Base-by-base conservation (phyloP, 176 grass and related monocot species). In the Cocos nucifera region DNA sequence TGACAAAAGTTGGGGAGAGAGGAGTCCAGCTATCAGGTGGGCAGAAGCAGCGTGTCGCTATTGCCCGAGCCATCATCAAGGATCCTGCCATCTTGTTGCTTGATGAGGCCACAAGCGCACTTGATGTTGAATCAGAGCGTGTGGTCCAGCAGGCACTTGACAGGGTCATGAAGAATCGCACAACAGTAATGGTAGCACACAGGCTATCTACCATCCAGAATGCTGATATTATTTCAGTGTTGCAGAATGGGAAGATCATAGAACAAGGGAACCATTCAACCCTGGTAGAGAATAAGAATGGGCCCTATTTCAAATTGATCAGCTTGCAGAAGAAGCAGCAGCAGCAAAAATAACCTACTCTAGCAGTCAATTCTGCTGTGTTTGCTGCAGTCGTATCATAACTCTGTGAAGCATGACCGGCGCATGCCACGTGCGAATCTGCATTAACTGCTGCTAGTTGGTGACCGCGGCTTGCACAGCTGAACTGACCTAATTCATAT, bases 1-100 rank as follows among this genome's bases (percentile, higher is more conserved):
- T 49, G 64, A 97, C 93, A 1, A 97, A 76, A 79, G 93, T 83
- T 15, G 93, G 92, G 15, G 87, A 97, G 78, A 80, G 92, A 4
- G 92, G 93, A 15, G 82, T 97, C 72, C 93, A 97, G 57, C 78
- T 97, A 3, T 97, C 93, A 0, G 93, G 93, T 5, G 93, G 93
- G 23, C 93, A 97, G 78, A 82, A 78, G 75, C 93, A 97, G 78
- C 87, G 93, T 6, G 83, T 97, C 51, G 93, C 93, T 16, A 97
- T 97, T 21, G 93, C 93, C 6, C 77, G 93, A 3, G 93, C 93
- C 22, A 91, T 97, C 49, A 77, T 91, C 0, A 91, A 91, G 71
- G 73, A 97, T 48, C 93, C 87, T 0, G 78, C 84, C 1, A 85
- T 96, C 76, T 69, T 96, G 51, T 61, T 96, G 50, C 79, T 96